Base-by-base conservation (phyloP, 2,329 filamentous ascomycete species). In the Pseudopyricularia cyperi region DNA sequence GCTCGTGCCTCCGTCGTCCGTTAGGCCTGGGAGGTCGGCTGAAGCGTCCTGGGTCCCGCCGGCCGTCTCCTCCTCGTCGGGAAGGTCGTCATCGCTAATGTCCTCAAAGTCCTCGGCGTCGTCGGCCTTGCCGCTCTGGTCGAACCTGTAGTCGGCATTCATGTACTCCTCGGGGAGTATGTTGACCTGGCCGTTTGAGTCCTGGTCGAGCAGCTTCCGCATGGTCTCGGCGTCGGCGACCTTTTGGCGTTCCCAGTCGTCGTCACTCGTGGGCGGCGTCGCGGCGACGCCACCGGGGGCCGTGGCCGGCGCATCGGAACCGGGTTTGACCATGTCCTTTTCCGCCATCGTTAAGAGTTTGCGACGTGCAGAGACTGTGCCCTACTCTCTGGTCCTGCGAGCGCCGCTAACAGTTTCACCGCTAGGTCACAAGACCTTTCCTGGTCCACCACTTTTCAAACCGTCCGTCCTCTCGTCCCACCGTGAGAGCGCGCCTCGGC, bases 61-160 rank as follows among this genome's bases (percentile, higher is more conserved):
- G 14, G 26, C 30, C 28, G 66, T 67, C 52, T 82, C 77, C 55
- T 87, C 83, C 56, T 93, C 88, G 7, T 93, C 88, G 11, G 89
- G 85, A 7, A 95, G 75, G 56, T 96, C 90, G 63, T 94, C 89
- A 64, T 97, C 91, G 56, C 97, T 90, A 60, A 78, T 97, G 63
- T 98, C 91, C 55, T 93, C 72, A 44, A 76, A 98, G 63, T 98
- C 93, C 56, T 93, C 71, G 39, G 93, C 93, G 68, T 97, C 87
- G 55, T 89, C 89, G 52, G 89, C 91, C 67, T 98, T 98, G 65
- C 89, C 85, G 7, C 74, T 73, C 57, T 81, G 74, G 57, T 83
- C 81, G 56, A 83, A 77, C 24, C 73, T 17, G 49, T 33, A 28
- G 12, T 51, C 37, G 26, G n/a, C 37, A 24, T 42, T 42, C 37